These are phyloP conservation scores for Paramecium bursaria DNA, from an alignment of 73 alveolate genomes.

Conservation along the genomic window DNA sequence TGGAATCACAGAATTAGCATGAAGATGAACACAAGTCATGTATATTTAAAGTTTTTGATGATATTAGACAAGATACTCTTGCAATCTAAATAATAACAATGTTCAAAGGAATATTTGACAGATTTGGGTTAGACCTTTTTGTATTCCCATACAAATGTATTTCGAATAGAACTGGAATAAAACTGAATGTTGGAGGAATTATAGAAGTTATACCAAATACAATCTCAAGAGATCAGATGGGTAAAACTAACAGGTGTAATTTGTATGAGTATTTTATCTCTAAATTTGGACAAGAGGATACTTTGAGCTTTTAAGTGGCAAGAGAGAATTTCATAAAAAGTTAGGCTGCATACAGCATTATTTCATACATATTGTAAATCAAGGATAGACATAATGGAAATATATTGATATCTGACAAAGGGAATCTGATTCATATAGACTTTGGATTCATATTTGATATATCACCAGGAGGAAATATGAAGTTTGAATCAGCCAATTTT, in stretches of 20 bases:
- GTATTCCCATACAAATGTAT: slow-evolving; percentile 94
- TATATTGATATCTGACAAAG: slow-evolving; percentile 92
- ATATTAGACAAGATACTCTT: slow-evolving; percentile 90
- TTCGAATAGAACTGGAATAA: slow-evolving; percentile 91
- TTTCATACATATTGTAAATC: slow-evolving; percentile 84
- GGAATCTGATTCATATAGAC: slow-evolving; percentile 99
- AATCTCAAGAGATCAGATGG: slow-evolving; percentile 92
- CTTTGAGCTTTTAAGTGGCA: slow-evolving; percentile 88
- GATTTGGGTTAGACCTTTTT: slow-evolving; percentile 86
- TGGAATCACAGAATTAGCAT: too few species aligned
- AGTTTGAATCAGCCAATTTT: slow-evolving; percentile 99
- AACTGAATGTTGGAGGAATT: slow-evolving; percentile 94
- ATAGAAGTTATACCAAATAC: slow-evolving; percentile 93
- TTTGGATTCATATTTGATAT: slow-evolving; percentile 95
- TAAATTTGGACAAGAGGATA: slow-evolving; percentile 91
- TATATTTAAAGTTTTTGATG: slow-evolving; percentile 96
- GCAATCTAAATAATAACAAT: slow-evolving; percentile 92
- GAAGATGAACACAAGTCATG: slow-evolving; percentile 78
- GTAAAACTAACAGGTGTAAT: slow-evolving; percentile 93
- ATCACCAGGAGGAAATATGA: slow-evolving; percentile 92
- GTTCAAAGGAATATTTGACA: slow-evolving; percentile 91
- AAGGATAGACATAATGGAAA: slow-evolving; percentile 99
- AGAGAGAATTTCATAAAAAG: slow-evolving; percentile 93
- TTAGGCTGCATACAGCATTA: slow-evolving; percentile 93
- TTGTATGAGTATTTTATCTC: slow-evolving; percentile 91